Evolutionary conservation across 768 basidiomycete genomes (phyloP).

Genomic region (Gymnopilus junonius): DNA sequence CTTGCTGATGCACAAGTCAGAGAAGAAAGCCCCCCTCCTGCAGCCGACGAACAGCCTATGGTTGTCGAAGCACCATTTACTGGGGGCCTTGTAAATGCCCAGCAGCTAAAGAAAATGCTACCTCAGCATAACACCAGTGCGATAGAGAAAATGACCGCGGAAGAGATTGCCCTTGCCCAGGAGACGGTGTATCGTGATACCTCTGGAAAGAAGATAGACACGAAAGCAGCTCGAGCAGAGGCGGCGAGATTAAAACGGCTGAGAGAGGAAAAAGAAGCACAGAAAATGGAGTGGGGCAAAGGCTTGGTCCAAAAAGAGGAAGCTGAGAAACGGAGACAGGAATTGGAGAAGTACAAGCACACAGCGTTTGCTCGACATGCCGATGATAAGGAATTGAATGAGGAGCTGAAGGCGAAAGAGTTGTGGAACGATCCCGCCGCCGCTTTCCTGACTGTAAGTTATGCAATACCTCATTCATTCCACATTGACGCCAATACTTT

Average conservation of each 20-base stretch:
- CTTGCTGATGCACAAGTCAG: slow-evolving; percentile 26
- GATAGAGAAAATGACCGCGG: slow-evolving; percentile 45
- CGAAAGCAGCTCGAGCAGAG: slow-evolving; percentile 83
- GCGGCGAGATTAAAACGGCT: slow-evolving; percentile 82
- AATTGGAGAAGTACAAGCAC: slow-evolving; percentile 70
- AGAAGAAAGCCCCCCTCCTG: slow-evolving; percentile 54
- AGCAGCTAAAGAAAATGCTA: slow-evolving; percentile 70
- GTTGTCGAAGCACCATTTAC: slow-evolving; percentile 58
- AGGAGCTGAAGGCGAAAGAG: slow-evolving; percentile 77
- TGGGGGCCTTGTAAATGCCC: slow-evolving; percentile 81
- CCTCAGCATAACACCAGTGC: slow-evolving; percentile 43
- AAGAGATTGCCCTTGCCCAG: slow-evolving; percentile 67
- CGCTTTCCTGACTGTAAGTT: slow-evolving; percentile 83
- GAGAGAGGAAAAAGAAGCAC: slow-evolving; percentile 82
- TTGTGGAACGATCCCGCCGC: slow-evolving; percentile 99
- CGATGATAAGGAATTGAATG: slow-evolving; percentile 87
- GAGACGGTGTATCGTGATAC: slow-evolving; percentile 96
- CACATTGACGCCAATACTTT: neutral
- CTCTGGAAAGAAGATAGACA: slow-evolving; percentile 86
- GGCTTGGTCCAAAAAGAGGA: slow-evolving; percentile 90
- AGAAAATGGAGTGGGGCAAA: slow-evolving; percentile 98
- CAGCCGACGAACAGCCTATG: slow-evolving; percentile 68
- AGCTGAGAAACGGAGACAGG: slow-evolving; percentile 62
- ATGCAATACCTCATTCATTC: neutral
- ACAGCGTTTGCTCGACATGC: slow-evolving; percentile 76